Evolutionary conservation across 148 eudicot species (phyloP), one percentile per base, ranked within the genome.

Genomic region (Simmondsia chinensis): DNA sequence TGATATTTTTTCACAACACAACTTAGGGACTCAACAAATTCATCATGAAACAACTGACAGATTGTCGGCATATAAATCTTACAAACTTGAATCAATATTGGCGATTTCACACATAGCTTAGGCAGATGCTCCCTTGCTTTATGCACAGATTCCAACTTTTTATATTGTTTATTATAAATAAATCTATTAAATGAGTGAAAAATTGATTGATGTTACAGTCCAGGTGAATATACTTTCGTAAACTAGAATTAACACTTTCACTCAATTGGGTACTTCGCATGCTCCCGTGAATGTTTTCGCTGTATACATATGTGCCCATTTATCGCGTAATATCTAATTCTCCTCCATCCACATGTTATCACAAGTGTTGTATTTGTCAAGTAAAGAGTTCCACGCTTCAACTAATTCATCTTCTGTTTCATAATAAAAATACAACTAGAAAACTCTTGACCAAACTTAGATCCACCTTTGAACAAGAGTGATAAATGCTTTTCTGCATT

Each of bases 251-350:
- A 12, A 43, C 19, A 67, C 21, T 43, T 15, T 61, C 62, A 34
- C 46, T 45, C 12, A 62, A 20, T 47, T 51, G 60, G 10, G 68
- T 44, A 17, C 21, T 33, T 30, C 31, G 28, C 46, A 62, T 57
- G 53, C 60, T 25, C 55, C 55, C 15, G 55, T 43, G 23, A 62
- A 56, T 7, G 44, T 34, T 39, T 62, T 29, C 7, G 41, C 28
- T 4, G 41, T 37, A 20, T 63, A 62, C 9, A 60, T 42, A 39
- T 39, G 44, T 4, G 68, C 68, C 73, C 64, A 68, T 56, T 57
- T 50, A 17, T 55, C 56, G 33, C 61, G 38, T 25, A 54, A 48
- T 44, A 18, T 19, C 26, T 38, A 56, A 23, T 56, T 50, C 2
- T 42, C 41, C 13, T 39, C 18, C 24, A 68, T 40, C 64, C 57